Evolutionary conservation across 805 yeast genomes (phyloP).

Genomic region (Maudiozyma turicensis): DNA sequence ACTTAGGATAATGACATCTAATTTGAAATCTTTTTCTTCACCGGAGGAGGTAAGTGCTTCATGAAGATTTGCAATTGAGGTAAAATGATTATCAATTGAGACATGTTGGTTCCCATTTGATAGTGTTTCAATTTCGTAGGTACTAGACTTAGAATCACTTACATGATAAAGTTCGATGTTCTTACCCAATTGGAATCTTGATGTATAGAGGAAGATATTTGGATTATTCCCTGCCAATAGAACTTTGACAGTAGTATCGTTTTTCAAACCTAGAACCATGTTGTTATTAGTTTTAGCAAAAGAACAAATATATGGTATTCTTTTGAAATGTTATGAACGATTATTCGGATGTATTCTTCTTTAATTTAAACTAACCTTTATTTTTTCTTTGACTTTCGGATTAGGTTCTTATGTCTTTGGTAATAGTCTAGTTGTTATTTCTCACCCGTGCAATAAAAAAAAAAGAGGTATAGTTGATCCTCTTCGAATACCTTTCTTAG

Average conservation of each 20-base stretch:
- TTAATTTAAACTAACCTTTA: neutral
- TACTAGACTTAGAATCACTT: slow-evolving; percentile 14
- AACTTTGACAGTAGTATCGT: slow-evolving; percentile 8
- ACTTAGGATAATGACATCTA: slow-evolving; percentile 38
- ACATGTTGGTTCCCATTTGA: slow-evolving; percentile 12
- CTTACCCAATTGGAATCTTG: slow-evolving; percentile 16
- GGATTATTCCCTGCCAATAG: slow-evolving; percentile 19
- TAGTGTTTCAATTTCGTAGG: slow-evolving; percentile 9
- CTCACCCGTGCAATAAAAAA: too few relatives aligned
- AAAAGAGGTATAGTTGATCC: too few relatives aligned
- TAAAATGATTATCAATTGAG: slow-evolving; percentile 17
- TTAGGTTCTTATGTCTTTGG: too few relatives aligned
- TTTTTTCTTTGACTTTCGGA: too few relatives aligned
- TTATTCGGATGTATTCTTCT: too few relatives aligned
- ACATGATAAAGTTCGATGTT: slow-evolving; percentile 16
- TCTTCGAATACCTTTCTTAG: too few relatives aligned
- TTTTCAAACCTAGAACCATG: neutral
- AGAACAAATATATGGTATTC: neutral
- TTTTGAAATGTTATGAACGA: neutral
- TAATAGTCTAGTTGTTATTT: too few relatives aligned
- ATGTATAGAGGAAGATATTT: slow-evolving; percentile 17
- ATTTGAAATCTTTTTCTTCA: slow-evolving; percentile 7
- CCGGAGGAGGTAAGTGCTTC: slow-evolving; percentile 2
- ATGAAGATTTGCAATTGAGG: slow-evolving; percentile 12
- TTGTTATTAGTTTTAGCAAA: neutral